These are phyloP conservation scores for Takashimella tepidaria DNA, from an alignment of 1,284 basidiomycete species.

Conservation along the genomic window DNA sequence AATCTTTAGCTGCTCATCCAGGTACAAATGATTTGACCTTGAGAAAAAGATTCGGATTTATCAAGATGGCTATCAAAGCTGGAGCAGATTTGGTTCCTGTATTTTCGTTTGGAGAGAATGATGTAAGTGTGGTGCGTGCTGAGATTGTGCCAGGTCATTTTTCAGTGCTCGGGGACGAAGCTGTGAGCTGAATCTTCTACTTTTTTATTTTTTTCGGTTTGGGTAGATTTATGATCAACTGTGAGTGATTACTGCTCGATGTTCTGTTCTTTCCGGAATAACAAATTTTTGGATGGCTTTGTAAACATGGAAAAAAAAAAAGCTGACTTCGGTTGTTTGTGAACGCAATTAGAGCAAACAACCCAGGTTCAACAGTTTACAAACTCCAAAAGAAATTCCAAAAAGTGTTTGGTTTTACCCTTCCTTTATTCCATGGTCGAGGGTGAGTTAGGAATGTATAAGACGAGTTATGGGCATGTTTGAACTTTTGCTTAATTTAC, in stretches of 20 bases:
- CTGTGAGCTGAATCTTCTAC: background rate
- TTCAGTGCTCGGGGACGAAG: too few relatives aligned
- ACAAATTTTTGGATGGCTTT: too few relatives aligned
- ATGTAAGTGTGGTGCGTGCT: conserved; percentile 65
- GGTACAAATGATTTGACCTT: conserved; percentile 87
- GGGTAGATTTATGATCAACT: conserved; percentile 95
- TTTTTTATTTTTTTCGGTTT: too few relatives aligned
- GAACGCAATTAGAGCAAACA: conserved; percentile 57
- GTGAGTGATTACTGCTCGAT: conserved; percentile 46
- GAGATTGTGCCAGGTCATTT: background rate
- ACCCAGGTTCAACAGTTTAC: conserved; percentile 84
- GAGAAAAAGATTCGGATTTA: conserved; percentile 79
- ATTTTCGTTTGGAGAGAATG: conserved; percentile 97
- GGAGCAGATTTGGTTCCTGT: conserved; percentile 92
- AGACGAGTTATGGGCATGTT: background rate
- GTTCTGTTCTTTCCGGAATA: too few relatives aligned
- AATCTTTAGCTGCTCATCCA: conserved; percentile 86
- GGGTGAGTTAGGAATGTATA: conserved; percentile 50
- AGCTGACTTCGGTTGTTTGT: too few relatives aligned
- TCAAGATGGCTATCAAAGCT: conserved; percentile 91
- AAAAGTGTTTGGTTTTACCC: conserved; percentile 85
- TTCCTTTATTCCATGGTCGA: conserved; percentile 90
- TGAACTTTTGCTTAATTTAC: background rate
- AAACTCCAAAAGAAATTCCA: conserved; percentile 85
- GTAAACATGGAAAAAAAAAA: too few relatives aligned